Percentiles rank a stretch among this genome's conserved stretches.
These are phyloP conservation scores for Vigna mungo DNA, from an alignment of 306 rosid genomes.

Conservation along the genomic window DNA sequence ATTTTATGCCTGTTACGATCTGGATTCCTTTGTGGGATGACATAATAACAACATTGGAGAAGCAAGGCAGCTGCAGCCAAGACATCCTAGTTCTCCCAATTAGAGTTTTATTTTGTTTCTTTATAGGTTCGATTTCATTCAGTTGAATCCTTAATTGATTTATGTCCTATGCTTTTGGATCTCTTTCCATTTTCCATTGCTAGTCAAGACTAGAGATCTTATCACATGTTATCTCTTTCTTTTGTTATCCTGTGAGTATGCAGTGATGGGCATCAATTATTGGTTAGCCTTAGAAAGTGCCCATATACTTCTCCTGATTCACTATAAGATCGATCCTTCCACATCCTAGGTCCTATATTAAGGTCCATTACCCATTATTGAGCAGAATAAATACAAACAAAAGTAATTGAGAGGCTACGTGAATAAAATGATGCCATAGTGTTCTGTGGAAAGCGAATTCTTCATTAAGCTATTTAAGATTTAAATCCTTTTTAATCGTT, in stretches of 20 bases:
- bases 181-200: background rate
- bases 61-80: background rate
- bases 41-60: background rate
- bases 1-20: background rate
- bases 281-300: background rate
- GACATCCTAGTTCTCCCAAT: background rate
- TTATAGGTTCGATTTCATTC: background rate
- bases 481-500: background rate
- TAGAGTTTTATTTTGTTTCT: conserved; percentile 1
- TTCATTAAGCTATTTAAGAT: background rate
- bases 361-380: background rate
- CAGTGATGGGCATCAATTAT: background rate
- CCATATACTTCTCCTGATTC: background rate
- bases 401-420: background rate
- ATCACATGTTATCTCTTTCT: background rate
- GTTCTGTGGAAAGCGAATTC: background rate
- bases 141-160: conserved; percentile 20
- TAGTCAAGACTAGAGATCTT: background rate
- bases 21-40: background rate
- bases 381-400: background rate
- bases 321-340: background rate
- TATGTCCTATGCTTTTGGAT: background rate
- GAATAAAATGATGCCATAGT: background rate
- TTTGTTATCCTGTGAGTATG: background rate
- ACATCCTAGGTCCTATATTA: background rate